A percentile compares a stretch with the other conserved stretches of the same genome.
These are phyloP conservation scores for Malassezia slooffiae DNA, from an alignment of 1,284 basidiomycete species.

Conservation along the genomic window DNA sequence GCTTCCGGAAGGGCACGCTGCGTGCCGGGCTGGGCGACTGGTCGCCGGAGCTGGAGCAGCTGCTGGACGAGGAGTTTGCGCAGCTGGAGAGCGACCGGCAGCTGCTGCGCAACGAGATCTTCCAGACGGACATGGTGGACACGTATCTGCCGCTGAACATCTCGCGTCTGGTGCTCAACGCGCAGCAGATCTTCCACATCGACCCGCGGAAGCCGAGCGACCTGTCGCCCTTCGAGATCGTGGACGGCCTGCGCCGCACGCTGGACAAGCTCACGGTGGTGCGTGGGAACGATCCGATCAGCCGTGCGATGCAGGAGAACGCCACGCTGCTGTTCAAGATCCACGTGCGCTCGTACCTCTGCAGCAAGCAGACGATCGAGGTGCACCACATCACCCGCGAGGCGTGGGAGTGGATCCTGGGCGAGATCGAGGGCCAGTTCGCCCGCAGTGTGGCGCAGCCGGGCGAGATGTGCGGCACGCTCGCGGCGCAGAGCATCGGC, in stretches of 20 bases:
- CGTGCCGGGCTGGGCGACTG: constrained; percentile 94
- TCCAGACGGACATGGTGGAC: constrained; percentile 59
- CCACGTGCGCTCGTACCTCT: constrained; percentile 46
- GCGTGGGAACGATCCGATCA: constrained; percentile 59
- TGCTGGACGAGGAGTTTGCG: constrained; percentile 76
- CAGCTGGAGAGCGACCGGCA: constrained; percentile 67
- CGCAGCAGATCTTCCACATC: constrained; percentile 93
- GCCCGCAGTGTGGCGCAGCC: constrained; percentile 80
- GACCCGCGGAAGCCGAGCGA: constrained; percentile 86
- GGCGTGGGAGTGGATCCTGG: constrained; percentile 94
- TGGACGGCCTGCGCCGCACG: constrained; percentile 56
- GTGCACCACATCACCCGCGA: constrained; percentile 48
- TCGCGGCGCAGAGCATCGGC: constrained; percentile 96
- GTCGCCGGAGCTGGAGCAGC: constrained; percentile 66
- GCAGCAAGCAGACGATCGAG: constrained; percentile 43
- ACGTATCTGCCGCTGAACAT: constrained; percentile 60
- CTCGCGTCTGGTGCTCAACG: constrained; percentile 85
- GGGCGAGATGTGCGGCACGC: constrained; percentile 97
- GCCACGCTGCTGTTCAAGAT: constrained; percentile 86
- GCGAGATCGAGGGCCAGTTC: constrained; percentile 65
- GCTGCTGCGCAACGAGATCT: constrained; percentile 69
- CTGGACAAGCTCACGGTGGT: constrained; percentile 55
- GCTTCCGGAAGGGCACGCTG: constrained; percentile 56
- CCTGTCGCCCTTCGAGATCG: constrained; percentile 74
- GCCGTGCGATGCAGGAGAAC: constrained; percentile 72